A percentile compares a stretch with the other conserved stretches of the same genome.
phyloP scores from a whole-genome alignment of 2,329 filamentous ascomycete genomes.

The Colletotrichum sidae region DNA sequence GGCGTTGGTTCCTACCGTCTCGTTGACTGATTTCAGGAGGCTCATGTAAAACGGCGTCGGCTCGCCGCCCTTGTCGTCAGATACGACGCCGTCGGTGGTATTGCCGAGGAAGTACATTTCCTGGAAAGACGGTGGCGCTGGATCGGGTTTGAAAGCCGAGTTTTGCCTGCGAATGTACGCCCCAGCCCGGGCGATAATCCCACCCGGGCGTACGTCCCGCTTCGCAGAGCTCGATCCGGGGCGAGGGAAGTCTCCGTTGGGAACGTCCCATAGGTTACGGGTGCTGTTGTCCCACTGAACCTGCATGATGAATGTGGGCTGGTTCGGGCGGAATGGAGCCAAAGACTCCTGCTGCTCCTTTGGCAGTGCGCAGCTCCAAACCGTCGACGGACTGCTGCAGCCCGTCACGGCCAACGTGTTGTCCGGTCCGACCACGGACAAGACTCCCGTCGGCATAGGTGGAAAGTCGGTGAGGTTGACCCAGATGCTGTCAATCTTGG shows the following conservation, averaged over 20 bases:
- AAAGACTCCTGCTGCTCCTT: constrained; percentile 78
- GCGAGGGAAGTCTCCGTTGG: constrained; percentile 51
- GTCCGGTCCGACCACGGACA: constrained; percentile 81
- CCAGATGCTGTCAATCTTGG: constrained; percentile 66
- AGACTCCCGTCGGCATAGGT: constrained; percentile 84
- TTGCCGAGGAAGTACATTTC: constrained; percentile 88
- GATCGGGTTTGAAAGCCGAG: constrained; percentile 60
- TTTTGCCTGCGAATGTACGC: constrained; percentile 38
- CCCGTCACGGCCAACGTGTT: constrained; percentile 71
- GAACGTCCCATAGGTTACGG: constrained; percentile 60
- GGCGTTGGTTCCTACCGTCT: constrained; percentile 44
- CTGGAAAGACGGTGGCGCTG: constrained; percentile 68
- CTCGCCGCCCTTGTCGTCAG: constrained; percentile 80
- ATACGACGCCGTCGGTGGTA: constrained; percentile 80
- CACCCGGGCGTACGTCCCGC: constrained; percentile 13
- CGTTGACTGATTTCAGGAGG: constrained; percentile 65
- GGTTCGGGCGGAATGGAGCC: constrained; percentile 71
- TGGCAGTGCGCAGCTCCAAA: constrained; percentile 90
- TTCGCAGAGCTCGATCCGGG: constrained; percentile 32
- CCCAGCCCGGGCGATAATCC: constrained; percentile 34
- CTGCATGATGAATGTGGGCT: constrained; percentile 84
- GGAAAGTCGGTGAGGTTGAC: constrained; percentile 89
- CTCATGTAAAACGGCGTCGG: constrained; percentile 90
- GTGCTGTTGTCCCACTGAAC: constrained; percentile 78
- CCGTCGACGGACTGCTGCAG: constrained; percentile 77